A percentile compares a stretch with the other conserved stretches of the same genome.
phyloP scores from a whole-genome alignment of 768 basidiomycete species.

The Leucosporidium yakuticum region DNA sequence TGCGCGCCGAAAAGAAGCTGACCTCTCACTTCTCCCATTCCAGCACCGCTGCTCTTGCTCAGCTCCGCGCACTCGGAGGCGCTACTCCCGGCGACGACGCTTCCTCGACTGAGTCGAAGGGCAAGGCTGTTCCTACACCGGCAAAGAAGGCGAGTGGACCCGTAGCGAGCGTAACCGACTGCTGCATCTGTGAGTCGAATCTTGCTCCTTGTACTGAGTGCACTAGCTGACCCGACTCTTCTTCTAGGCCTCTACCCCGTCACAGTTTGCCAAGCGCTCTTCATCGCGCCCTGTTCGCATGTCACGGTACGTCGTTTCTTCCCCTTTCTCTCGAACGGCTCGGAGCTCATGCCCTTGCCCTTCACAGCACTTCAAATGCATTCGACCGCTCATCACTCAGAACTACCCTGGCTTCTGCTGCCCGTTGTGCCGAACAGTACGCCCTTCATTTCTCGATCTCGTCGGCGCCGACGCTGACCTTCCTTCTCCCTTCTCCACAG shows the following conservation, averaged over 20 bases:
- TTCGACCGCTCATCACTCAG: slow-evolving; percentile 77
- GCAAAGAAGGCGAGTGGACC: slow-evolving; percentile 20
- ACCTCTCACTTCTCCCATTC: not conserved
- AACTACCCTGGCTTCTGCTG: slow-evolving; percentile 92
- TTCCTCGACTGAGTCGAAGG: slow-evolving; percentile 13
- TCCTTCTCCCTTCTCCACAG: too few species aligned
- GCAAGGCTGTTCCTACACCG: slow-evolving; percentile 1
- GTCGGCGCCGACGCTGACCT: not conserved
- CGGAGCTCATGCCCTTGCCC: not conserved
- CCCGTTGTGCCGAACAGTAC: slow-evolving; percentile 74
- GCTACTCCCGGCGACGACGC: slow-evolving; percentile 13
- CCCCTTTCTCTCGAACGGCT: slow-evolving; percentile 39
- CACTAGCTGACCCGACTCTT: not conserved
- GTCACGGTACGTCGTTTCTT: slow-evolving; percentile 52
- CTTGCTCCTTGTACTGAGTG: not conserved
- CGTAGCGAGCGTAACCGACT: slow-evolving; percentile 53
- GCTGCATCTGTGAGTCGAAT: slow-evolving; percentile 74
- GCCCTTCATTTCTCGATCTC: too few species aligned
- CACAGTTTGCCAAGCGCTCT: slow-evolving; percentile 87
- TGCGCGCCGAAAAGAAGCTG: slow-evolving; percentile 48
- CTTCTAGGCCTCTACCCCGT: slow-evolving; percentile 66
- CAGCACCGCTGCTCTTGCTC: slow-evolving; percentile 62
- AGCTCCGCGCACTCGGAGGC: slow-evolving; percentile 53
- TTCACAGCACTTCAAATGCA: slow-evolving; percentile 80
- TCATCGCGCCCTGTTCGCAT: slow-evolving; percentile 96